These are phyloP conservation scores for Carex scoparia DNA, from an alignment of 176 grass and related monocot species.

Conservation along the genomic window DNA sequence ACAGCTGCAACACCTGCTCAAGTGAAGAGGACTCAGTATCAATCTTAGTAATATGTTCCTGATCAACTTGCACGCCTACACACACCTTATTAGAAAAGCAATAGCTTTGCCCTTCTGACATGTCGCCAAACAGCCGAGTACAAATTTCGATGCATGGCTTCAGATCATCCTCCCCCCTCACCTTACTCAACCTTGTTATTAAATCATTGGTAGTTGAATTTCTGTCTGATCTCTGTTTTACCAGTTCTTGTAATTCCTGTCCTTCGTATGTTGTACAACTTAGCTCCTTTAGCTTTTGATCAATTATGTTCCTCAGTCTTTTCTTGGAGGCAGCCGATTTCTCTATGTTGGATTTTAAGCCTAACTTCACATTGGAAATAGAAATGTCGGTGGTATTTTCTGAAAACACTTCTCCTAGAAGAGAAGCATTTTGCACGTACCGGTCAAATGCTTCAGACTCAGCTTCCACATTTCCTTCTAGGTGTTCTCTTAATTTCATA, in stretches of 20 bases:
- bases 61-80: conserved; percentile 35
- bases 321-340: conserved; percentile 41
- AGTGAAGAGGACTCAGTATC: conserved; percentile 40
- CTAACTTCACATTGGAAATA: conserved; percentile 59
- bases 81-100: conserved; percentile 39
- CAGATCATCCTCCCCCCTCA: conserved; percentile 49
- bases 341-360: conserved; percentile 51
- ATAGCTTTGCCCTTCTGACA: background rate
- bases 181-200: conserved; percentile 55
- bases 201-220: conserved; percentile 43
- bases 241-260: conserved; percentile 14
- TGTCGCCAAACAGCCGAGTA: conserved; percentile 32
- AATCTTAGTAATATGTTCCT: conserved; percentile 24
- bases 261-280: conserved; percentile 21
- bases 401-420: conserved; percentile 76
- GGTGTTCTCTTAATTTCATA: conserved; percentile 79
- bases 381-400: conserved; percentile 30
- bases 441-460: conserved; percentile 88
- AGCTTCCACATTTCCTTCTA: conserved; percentile 68
- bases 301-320: conserved; percentile 46
- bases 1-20: conserved; percentile 40
- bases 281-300: conserved; percentile 64
- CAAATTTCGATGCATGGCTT: conserved; percentile 47
- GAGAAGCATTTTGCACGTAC: conserved; percentile 58
- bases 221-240: conserved; percentile 39